A percentile compares a stretch with the other conserved stretches of the same genome.
Evolutionary conservation across 1,284 basidiomycete species (phyloP).

Genomic region (Sanghuangporus baumii): DNA sequence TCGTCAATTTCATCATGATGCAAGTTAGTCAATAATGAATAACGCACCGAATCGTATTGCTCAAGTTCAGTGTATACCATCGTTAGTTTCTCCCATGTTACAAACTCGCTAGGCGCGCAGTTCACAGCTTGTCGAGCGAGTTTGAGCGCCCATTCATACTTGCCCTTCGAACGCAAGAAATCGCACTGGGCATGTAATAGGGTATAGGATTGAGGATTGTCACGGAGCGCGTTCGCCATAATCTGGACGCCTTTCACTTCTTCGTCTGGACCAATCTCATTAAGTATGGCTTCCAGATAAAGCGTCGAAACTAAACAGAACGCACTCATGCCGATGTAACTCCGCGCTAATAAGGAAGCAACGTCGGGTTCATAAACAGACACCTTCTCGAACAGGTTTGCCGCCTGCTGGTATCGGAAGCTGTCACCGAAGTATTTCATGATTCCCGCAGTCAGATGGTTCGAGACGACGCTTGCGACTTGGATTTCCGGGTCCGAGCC

Average conservation of each 20-base stretch:
- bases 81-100: constrained; percentile 97
- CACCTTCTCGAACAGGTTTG: constrained; percentile 94
- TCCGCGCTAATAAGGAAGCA: constrained; percentile 80
- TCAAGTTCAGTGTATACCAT: constrained; percentile 90
- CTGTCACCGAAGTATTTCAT: constrained; percentile 97
- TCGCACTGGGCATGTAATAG: constrained; percentile 93
- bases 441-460: constrained; percentile 91
- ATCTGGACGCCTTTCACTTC: constrained; percentile 98
- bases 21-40: neutral
- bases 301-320: constrained; percentile 19
- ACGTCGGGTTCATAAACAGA: constrained; percentile 85
- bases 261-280: constrained; percentile 58
- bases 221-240: constrained; percentile 79
- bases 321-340: constrained; percentile 97
- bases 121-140: constrained; percentile 94
- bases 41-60: constrained; percentile 72
- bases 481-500: constrained; percentile 98
- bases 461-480: constrained; percentile 95
- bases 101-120: constrained; percentile 95
- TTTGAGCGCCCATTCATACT: constrained; percentile 85
- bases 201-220: constrained; percentile 89
- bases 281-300: neutral
- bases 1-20: neutral
- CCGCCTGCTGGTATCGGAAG: constrained; percentile 82
- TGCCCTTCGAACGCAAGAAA: constrained; percentile 83